Percentiles rank a stretch among this genome's conserved stretches.
These are phyloP conservation scores for Pseudogymnoascus sp. DNA, from an alignment of 2,329 filamentous ascomycete species.

Conservation along the genomic window DNA sequence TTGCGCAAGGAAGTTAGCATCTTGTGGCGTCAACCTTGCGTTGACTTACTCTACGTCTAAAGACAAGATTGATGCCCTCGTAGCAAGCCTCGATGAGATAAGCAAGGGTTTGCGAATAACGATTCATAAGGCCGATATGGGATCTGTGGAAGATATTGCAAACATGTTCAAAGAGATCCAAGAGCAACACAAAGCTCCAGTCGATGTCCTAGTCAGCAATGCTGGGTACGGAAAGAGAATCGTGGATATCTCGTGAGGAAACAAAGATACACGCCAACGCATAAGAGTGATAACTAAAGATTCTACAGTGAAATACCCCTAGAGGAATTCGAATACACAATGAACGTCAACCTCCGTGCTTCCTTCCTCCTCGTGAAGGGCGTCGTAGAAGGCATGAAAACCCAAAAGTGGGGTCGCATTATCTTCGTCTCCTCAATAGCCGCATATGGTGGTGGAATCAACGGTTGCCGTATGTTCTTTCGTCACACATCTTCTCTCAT, in stretches of 20 bases:
- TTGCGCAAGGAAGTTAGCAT: slow-evolving; percentile 48
- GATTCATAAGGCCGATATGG: slow-evolving; percentile 52
- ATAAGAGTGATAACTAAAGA: background rate
- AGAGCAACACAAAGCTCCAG: slow-evolving; percentile 44
- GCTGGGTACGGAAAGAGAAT: slow-evolving; percentile 60
- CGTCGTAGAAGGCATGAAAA: slow-evolving; percentile 29
- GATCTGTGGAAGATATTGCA: slow-evolving; percentile 44
- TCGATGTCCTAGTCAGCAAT: slow-evolving; percentile 56
- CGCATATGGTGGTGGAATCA: slow-evolving; percentile 21
- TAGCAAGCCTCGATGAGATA: slow-evolving; percentile 33
- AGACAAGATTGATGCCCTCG: slow-evolving; percentile 38
- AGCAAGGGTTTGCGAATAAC: slow-evolving; percentile 37
- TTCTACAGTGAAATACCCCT: slow-evolving; percentile 20
- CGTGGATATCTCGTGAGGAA: slow-evolving; percentile 18
- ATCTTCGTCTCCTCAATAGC: slow-evolving; percentile 22
- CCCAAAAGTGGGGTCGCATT: slow-evolving; percentile 31
- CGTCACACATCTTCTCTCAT: background rate
- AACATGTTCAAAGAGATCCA: slow-evolving; percentile 48
- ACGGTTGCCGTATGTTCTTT: slow-evolving; percentile 22
- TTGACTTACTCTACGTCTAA: slow-evolving; percentile 51
- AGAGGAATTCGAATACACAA: slow-evolving; percentile 23
- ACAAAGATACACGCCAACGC: background rate
- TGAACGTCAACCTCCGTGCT: slow-evolving; percentile 23
- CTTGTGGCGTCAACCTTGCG: slow-evolving; percentile 46
- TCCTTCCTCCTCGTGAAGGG: slow-evolving; percentile 24